These are phyloP conservation scores for Chenopodium suecicum DNA, from an alignment of 148 eudicot species.

Conservation along the genomic window DNA sequence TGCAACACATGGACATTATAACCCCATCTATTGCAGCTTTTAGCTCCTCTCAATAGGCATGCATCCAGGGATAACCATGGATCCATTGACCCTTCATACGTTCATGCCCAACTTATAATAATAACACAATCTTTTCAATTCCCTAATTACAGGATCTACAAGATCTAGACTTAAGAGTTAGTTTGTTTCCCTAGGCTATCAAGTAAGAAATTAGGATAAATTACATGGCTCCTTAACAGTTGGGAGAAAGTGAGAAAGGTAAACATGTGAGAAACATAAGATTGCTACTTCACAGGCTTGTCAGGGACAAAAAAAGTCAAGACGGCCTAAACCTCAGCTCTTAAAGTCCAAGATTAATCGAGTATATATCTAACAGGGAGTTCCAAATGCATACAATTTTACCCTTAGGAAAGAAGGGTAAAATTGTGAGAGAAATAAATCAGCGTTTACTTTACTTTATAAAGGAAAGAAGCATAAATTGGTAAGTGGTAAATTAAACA, in stretches of 20 bases:
- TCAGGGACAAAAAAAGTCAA: not conserved
- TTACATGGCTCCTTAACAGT: not conserved
- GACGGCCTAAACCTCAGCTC: not conserved
- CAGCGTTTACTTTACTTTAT: no score
- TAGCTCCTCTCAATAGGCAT: not conserved
- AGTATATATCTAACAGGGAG: not conserved
- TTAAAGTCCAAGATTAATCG: not conserved
- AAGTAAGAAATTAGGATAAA: not conserved
- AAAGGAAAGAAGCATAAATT: no score
- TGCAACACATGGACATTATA: not conserved
- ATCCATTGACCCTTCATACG: not conserved
- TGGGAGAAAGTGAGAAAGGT: not conserved
- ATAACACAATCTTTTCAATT: not conserved
- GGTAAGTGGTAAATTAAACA: no score
- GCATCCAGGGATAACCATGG: not conserved
- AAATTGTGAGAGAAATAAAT: no score
- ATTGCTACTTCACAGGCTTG: not conserved
- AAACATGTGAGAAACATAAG: not conserved
- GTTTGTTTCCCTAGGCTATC: not conserved
- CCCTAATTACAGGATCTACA: not conserved
- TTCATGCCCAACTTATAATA: not conserved
- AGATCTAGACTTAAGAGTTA: not conserved
- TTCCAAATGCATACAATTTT: no score
- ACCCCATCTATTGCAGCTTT: not conserved
- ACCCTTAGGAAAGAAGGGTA: no score